A percentile compares a stretch with the other conserved stretches of the same genome.
Conservation (phyloP, 768 basidiomycete genomes). For the Hypholoma fasciculare region DNA sequence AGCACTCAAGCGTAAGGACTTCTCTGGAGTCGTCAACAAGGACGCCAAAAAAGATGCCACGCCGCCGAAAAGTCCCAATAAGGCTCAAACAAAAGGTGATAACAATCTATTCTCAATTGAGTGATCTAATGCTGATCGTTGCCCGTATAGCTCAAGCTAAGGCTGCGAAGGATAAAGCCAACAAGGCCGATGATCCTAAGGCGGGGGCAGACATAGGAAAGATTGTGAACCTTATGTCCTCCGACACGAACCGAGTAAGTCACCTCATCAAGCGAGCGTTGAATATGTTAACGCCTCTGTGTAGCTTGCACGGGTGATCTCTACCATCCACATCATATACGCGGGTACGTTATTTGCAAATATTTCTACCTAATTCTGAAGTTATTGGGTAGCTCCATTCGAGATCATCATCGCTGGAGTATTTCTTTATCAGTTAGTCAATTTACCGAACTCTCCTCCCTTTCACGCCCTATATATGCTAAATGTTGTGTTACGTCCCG, state of each 20-base stretch:
- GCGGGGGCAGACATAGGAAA: constrained; percentile 87
- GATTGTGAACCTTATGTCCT: constrained; percentile 88
- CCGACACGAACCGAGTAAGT: constrained; percentile 61
- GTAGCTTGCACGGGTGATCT: constrained; percentile 50
- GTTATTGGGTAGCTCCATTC: constrained; percentile 53
- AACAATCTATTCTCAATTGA: not conserved
- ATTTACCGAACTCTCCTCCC: not conserved
- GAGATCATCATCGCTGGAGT: constrained; percentile 71
- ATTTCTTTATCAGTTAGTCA: constrained; percentile 76
- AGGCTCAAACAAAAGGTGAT: constrained; percentile 17
- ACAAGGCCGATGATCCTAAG: constrained; percentile 54
- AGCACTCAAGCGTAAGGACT: constrained; percentile 79
- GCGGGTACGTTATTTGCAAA: constrained; percentile 42
- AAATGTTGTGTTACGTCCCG: not conserved
- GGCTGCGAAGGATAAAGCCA: constrained; percentile 38
- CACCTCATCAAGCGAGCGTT: not conserved
- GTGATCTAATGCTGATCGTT: not conserved
- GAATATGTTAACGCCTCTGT: not conserved
- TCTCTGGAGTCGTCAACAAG: constrained; percentile 66
- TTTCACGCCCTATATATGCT: too few relatives aligned
- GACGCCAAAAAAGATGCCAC: constrained; percentile 28
- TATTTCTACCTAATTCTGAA: not conserved
- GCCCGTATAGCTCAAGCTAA: constrained; percentile 27
- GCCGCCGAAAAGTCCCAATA: constrained; percentile 30
- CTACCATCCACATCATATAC: constrained; percentile 65